Conservation (phyloP, 1,284 basidiomycete genomes). For the Leccinum huronense region DNA sequence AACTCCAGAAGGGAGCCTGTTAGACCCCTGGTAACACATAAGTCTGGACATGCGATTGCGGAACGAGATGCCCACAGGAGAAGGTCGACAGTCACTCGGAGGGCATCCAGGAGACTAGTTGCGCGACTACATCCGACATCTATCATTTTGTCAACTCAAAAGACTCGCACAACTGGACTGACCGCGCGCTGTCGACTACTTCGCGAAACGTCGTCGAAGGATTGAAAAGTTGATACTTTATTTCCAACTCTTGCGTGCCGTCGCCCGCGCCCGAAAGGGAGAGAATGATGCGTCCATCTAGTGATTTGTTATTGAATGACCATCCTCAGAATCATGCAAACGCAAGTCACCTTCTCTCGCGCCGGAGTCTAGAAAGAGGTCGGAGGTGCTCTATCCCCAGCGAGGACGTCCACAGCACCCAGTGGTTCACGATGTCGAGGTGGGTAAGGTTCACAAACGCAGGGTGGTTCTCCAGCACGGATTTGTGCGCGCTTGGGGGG, state of each 20-base stretch:
- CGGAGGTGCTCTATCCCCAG: constrained; percentile 21
- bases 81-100: constrained; percentile 69
- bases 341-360: constrained; percentile 66
- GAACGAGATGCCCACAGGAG: constrained; percentile 93
- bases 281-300: constrained; percentile 68
- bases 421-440: constrained; percentile 25
- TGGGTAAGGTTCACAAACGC: constrained; percentile 18
- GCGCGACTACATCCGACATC: constrained; percentile 86
- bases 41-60: constrained; percentile 75
- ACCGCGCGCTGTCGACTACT: constrained; percentile 75
- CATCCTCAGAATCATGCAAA: neutral
- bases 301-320: constrained; percentile 3
- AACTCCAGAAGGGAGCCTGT: constrained; percentile 77
- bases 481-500: neutral
- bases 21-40: constrained; percentile 78
- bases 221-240: constrained; percentile 95
- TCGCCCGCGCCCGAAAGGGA: constrained; percentile 33
- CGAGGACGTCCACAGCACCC: constrained; percentile 22
- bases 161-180: constrained; percentile 44
- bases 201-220: constrained; percentile 87
- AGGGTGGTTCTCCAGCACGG: constrained; percentile 14
- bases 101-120: constrained; percentile 75
- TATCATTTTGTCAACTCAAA: constrained; percentile 34
- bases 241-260: constrained; percentile 49
- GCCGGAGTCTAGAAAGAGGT: constrained; percentile 40